A percentile compares a stretch with the other conserved stretches of the same genome.
These are phyloP conservation scores for Penicillium simplicissimum DNA, from an alignment of 495 filamentous ascomycete species.

Conservation along the genomic window DNA sequence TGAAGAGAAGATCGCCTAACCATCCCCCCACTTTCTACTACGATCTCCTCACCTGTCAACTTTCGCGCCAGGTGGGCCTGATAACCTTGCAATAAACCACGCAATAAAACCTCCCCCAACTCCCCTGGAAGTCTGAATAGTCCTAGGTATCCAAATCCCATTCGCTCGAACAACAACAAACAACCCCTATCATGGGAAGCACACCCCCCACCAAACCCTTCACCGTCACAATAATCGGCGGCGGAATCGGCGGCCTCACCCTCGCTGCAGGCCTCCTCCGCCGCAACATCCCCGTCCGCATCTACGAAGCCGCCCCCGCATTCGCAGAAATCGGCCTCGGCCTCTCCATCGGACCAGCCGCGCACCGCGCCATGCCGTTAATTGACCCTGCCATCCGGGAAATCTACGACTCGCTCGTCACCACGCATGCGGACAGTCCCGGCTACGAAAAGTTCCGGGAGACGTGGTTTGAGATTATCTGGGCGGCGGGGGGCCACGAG, in stretches of 20 bases:
- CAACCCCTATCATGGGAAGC: slow-evolving; percentile 2
- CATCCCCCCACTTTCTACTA: neutral
- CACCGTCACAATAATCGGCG: slow-evolving; percentile 59
- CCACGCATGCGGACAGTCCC: slow-evolving; percentile 31
- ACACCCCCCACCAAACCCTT: slow-evolving; percentile 23
- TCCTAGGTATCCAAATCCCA: neutral
- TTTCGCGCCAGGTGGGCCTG: neutral
- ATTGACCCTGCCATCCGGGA: slow-evolving; percentile 45
- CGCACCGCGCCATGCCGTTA: slow-evolving; percentile 53
- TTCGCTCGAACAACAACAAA: neutral
- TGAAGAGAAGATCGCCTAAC: neutral
- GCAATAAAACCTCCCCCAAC: neutral
- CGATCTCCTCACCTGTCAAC: slow-evolving; percentile 3
- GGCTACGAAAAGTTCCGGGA: slow-evolving; percentile 25
- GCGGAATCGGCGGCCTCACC: slow-evolving; percentile 59
- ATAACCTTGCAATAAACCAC: neutral
- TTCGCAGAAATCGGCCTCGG: slow-evolving; percentile 62
- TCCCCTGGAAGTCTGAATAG: neutral
- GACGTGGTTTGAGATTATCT: slow-evolving; percentile 35
- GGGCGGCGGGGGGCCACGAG: slow-evolving; percentile 16
- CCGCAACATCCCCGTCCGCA: slow-evolving; percentile 47
- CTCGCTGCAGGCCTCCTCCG: slow-evolving; percentile 56
- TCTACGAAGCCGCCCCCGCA: slow-evolving; percentile 56
- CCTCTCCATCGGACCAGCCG: slow-evolving; percentile 59
- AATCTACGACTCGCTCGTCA: slow-evolving; percentile 38